These are phyloP conservation scores for Blastobotrys ciferrii DNA, from an alignment of 1,139 yeast species.

Conservation along the genomic window DNA sequence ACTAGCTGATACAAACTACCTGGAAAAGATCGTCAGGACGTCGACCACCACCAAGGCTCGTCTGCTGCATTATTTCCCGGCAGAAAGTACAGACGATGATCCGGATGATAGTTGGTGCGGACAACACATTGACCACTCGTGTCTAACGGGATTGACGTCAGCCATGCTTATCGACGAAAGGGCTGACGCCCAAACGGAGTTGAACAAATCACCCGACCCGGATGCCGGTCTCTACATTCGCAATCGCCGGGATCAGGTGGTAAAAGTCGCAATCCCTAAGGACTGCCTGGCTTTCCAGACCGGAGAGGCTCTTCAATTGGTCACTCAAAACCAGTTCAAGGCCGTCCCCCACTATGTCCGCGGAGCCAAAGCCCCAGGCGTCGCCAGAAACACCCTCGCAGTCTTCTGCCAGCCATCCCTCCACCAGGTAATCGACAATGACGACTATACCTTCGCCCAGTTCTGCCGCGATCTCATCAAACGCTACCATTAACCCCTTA, in stretches of 20 bases:
- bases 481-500: constrained; percentile 23
- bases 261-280: constrained; percentile 54
- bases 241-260: constrained; percentile 46
- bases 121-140: constrained; percentile 62
- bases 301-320: constrained; percentile 58
- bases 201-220: constrained; percentile 43
- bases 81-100: constrained; percentile 9
- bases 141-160: constrained; percentile 60
- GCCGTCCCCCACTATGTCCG: constrained; percentile 63
- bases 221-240: constrained; percentile 54
- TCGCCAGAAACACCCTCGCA: constrained; percentile 59
- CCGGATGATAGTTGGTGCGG: constrained; percentile 54
- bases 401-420: constrained; percentile 64
- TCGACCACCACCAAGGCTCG: constrained; percentile 63
- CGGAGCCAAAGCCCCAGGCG: constrained; percentile 39
- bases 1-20: constrained; percentile 41
- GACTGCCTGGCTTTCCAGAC: constrained; percentile 64
- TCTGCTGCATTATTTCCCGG: constrained; percentile 53
- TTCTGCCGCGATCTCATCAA: constrained; percentile 39
- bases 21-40: constrained; percentile 46
- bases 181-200: constrained; percentile 29
- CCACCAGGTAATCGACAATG: constrained; percentile 46
- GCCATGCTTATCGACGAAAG: constrained; percentile 52
- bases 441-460: constrained; percentile 48
- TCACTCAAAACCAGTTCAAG: constrained; percentile 50